Evolutionary conservation across 805 yeast genomes (phyloP).

Genomic region (Wickerhamomyces rabaulensis): DNA sequence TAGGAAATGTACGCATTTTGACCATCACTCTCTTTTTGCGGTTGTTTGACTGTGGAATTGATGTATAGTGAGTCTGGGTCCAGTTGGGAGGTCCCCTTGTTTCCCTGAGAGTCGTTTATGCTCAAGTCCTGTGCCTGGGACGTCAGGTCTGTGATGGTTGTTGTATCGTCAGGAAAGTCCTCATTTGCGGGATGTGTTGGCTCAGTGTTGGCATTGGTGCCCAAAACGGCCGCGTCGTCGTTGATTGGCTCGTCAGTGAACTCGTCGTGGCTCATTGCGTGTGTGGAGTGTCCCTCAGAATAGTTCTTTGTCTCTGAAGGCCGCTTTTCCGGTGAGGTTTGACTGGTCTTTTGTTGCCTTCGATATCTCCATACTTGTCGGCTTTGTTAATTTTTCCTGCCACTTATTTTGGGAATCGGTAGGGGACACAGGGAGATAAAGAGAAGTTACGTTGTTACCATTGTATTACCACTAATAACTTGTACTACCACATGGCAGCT

Average conservation of each 20-base stretch:
- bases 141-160: neutral
- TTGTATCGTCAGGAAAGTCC: neutral
- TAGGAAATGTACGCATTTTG: conserved; percentile 76
- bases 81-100: neutral
- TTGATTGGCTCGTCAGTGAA: conserved; percentile 19
- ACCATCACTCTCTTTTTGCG: conserved; percentile 67
- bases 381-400: too few species aligned
- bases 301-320: too few species aligned
- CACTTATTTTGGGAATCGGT: too few species aligned
- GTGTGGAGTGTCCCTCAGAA: neutral
- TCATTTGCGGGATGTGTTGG: neutral
- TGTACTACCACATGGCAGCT: too few species aligned
- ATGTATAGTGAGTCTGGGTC: conserved; percentile 22
- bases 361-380: too few species aligned
- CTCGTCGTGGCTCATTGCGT: conserved; percentile 12
- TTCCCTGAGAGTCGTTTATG: neutral
- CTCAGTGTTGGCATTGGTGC: neutral
- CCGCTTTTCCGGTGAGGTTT: too few species aligned
- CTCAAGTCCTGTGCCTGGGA: neutral
- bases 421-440: too few species aligned
- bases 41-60: conserved; percentile 44
- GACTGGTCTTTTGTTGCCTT: too few species aligned
- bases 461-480: too few species aligned
- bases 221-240: conserved; percentile 2
- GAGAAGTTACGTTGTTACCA: too few species aligned